Base-by-base conservation (phyloP, 495 filamentous ascomycete species). In the Penicillium ochrochloron region DNA sequence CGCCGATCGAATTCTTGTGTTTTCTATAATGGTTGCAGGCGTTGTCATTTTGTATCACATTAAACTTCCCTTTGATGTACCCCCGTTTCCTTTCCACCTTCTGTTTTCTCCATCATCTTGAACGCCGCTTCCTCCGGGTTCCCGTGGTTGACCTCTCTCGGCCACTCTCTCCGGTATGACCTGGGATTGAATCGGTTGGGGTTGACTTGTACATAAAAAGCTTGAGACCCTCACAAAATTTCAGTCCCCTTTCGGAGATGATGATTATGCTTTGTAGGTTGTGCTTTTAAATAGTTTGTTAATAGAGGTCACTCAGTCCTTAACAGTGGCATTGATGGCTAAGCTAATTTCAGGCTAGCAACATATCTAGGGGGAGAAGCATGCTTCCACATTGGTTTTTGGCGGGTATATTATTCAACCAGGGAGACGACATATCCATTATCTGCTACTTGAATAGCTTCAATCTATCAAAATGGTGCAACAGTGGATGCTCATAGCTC, bases 191-290 rank as follows among this genome's bases (percentile, higher is more conserved):
- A 71, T 76, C 60, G 65, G 62, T 58, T 65, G 71, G 64, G 72
- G 67, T 74, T 70, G 69, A 72, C 68, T 76, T 81, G 78, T 81
- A 81, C 68, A 81, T 81, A 81, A 72, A 74, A 72, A 72, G 70
- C 71, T 72, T 68, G 70, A 80, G 66, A 67, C 61, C 61, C 56
- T 57, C 21, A 27, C 56, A 73, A 76, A 72, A 74, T 73, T 62
- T 58, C 48, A 70, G 59, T 59, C 65, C 63, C 65, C 54, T 66
- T 50, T 70, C 61, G 65, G 62, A 62, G 60, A 67, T 64, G 42
- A 63, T 65, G 5, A 56, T 59, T 19, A 5, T 23, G 25, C 7
- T 12, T 35, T 19, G 53, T 35, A 39, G n/a, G 19, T 25, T 10
- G 21, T 10, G 21, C 5, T 5, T 48, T 6, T 7, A 8, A n/a